Evolutionary conservation across 768 basidiomycete genomes (phyloP).

Genomic region (Thelephora ganbajun): DNA sequence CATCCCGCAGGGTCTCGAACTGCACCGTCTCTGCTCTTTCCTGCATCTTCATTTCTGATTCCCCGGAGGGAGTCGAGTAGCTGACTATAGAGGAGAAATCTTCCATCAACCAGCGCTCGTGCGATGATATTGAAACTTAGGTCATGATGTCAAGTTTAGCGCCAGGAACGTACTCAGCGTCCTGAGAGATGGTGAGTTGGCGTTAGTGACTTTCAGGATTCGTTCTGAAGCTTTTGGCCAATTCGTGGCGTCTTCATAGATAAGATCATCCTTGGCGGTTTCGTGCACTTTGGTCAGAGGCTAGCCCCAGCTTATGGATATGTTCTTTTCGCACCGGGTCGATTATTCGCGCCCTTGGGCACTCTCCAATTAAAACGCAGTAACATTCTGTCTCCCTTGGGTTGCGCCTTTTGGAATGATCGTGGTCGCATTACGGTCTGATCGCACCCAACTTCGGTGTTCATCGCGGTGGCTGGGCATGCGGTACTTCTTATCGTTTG

Average conservation of each 20-base stretch:
- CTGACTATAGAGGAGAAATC: conserved; percentile 16
- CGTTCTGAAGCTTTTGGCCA: not conserved
- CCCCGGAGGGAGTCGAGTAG: conserved; percentile 20
- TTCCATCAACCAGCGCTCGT: conserved; percentile 16
- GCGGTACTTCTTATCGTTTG: no score
- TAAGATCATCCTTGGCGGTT: conserved; percentile 16
- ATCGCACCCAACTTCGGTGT: no score
- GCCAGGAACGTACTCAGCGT: conserved; percentile 10
- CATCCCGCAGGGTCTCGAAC: conserved; percentile 20
- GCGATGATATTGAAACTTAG: conserved; percentile 17
- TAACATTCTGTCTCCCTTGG: no score
- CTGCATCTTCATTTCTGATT: conserved; percentile 22
- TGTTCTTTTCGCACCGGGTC: no score
- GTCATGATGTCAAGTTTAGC: conserved; percentile 11
- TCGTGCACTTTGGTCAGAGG: conserved; percentile 20
- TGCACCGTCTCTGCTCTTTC: conserved; percentile 17
- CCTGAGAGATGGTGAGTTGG: conserved; percentile 16
- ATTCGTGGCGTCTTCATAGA: conserved; percentile 6
- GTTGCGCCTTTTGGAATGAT: no score
- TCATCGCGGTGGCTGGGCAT: no score
- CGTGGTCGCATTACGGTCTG: no score
- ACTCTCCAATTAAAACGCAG: no score
- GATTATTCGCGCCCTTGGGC: no score
- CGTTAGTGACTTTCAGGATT: not conserved
- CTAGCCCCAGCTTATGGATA: no score